These are phyloP conservation scores for Sextonia rubra DNA, from an alignment of 164 flowering plant genomes.

Conservation along the genomic window DNA sequence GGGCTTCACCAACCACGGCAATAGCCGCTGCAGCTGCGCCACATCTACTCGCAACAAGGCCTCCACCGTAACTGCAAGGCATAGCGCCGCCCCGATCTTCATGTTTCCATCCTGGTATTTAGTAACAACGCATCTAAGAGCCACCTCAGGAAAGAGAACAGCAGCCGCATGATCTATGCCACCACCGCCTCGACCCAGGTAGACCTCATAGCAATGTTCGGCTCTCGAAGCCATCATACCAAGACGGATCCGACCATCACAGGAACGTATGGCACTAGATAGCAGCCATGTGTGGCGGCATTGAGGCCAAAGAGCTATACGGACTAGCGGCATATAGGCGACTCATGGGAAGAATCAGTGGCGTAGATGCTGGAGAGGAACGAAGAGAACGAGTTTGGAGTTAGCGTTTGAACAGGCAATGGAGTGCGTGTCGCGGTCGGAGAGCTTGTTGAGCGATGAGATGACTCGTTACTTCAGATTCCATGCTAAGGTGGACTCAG, in stretches of 20 bases:
- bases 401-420: constrained; percentile 49
- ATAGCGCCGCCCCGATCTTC: constrained; percentile 73
- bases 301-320: constrained; percentile 49
- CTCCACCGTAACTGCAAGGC: constrained; percentile 66
- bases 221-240: constrained; percentile 64
- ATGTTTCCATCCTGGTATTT: constrained; percentile 63
- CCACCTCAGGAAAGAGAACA: constrained; percentile 54
- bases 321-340: constrained; percentile 65
- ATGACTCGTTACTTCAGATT: constrained; percentile 60
- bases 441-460: constrained; percentile 61
- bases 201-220: constrained; percentile 63
- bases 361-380: constrained; percentile 69
- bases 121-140: constrained; percentile 55
- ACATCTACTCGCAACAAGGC: constrained; percentile 53
- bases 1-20: constrained; percentile 57
- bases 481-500: constrained; percentile 22
- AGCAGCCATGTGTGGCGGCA: constrained; percentile 43
- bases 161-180: constrained; percentile 32
- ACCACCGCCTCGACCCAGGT: constrained; percentile 49
- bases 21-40: constrained; percentile 37
- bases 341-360: constrained; percentile 60
- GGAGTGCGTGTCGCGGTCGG: constrained; percentile 77
- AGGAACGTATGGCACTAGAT: constrained; percentile 52
- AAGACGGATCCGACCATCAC: constrained; percentile 47
- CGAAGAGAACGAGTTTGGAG: constrained; percentile 36